Percentiles rank a stretch among this genome's conserved stretches.
phyloP scores from a whole-genome alignment of 352 stramenopile species.

The Phytophthora palmivora region DNA sequence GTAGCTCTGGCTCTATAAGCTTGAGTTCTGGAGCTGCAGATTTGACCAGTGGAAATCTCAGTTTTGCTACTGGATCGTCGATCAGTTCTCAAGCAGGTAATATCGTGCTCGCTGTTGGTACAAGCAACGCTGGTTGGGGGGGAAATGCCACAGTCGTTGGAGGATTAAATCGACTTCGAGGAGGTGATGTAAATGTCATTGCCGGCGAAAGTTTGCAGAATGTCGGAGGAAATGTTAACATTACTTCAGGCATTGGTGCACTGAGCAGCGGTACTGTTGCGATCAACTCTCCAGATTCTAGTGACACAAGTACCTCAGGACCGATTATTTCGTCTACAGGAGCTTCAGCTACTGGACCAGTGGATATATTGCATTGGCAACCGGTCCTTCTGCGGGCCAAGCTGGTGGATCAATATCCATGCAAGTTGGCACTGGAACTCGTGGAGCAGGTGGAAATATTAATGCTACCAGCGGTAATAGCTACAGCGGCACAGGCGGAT shows the following conservation, averaged over 20 bases:
- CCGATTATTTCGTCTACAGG: constrained; percentile 23
- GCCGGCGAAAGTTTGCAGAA: constrained; percentile 26
- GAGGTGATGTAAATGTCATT: constrained; percentile 21
- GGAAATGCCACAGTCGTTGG: constrained; percentile 29
- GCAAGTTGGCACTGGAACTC: constrained; percentile 25
- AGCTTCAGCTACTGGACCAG: constrained; percentile 24
- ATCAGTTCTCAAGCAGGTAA: constrained; percentile 29
- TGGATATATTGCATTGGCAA: constrained; percentile 35
- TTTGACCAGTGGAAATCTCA: constrained; percentile 26
- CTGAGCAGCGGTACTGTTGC: constrained; percentile 15
- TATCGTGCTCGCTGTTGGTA: constrained; percentile 26
- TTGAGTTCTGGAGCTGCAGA: constrained; percentile 33
- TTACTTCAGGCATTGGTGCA: constrained; percentile 20
- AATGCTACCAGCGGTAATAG: constrained; percentile 31
- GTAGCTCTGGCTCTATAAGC: constrained; percentile 27
- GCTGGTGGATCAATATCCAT: constrained; percentile 35
- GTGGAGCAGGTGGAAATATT: constrained; percentile 27
- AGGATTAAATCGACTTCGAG: constrained; percentile 24
- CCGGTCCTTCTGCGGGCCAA: constrained; percentile 22
- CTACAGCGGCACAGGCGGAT: constrained; percentile 30
- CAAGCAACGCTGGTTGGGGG: constrained; percentile 28
- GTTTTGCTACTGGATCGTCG: constrained; percentile 23
- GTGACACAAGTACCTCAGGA: constrained; percentile 23
- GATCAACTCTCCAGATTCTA: constrained; percentile 25
- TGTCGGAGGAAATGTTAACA: constrained; percentile 25